These are phyloP conservation scores for Pleurotus eryngii DNA, from an alignment of 768 basidiomycete genomes.

Conservation along the genomic window DNA sequence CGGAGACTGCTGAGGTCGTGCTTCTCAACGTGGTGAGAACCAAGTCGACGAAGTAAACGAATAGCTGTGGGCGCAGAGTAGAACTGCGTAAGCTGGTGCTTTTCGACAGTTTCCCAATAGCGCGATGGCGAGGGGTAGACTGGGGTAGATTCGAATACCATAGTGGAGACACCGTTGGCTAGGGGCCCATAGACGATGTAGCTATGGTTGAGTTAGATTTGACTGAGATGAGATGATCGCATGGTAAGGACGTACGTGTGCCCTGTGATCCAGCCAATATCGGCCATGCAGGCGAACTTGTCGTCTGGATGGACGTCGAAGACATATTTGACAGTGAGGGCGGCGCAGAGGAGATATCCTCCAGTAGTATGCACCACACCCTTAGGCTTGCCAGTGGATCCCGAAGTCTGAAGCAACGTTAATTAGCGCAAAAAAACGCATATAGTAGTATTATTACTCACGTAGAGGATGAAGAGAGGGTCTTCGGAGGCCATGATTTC, in stretches of 20 bases:
- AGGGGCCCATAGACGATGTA: constrained; percentile 97
- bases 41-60: constrained; percentile 76
- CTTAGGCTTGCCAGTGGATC: constrained; percentile 95
- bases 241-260: constrained; percentile 56
- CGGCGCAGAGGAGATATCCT: constrained; percentile 89
- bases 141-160: constrained; percentile 94
- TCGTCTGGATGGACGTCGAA: constrained; percentile 97
- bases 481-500: constrained; percentile 92
- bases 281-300: constrained; percentile 97
- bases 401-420: constrained; percentile 65
- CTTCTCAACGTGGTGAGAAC: constrained; percentile 78
- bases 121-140: constrained; percentile 94
- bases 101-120: constrained; percentile 95
- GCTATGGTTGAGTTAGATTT: constrained; percentile 24
- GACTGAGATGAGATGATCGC: constrained; percentile 6
- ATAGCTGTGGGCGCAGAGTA: constrained; percentile 96
- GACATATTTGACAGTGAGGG: constrained; percentile 93
- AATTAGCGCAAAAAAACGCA: too few species aligned
- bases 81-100: constrained; percentile 93
- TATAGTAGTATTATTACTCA: constrained; percentile 50
- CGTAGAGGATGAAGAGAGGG: constrained; percentile 97
- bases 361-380: constrained; percentile 91
- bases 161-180: constrained; percentile 77
- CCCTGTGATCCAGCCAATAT: constrained; percentile 98
- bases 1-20: constrained; percentile 82